Evolutionary conservation across 768 basidiomycete genomes (phyloP).

Genomic region (Mycena pura): DNA sequence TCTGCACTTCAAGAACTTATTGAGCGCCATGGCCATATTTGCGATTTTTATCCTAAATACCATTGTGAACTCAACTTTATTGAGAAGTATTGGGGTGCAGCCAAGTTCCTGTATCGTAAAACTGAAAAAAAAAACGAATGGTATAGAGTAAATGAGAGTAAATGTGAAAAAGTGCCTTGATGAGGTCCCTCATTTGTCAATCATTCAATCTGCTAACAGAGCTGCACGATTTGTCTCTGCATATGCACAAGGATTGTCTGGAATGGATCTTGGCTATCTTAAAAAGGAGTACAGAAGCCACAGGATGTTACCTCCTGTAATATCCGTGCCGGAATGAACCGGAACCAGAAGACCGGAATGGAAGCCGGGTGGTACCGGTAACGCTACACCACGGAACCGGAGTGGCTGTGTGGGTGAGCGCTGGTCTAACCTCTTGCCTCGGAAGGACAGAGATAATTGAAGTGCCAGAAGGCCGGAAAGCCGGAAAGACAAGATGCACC

Average conservation of each 20-base stretch:
- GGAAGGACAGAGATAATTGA: no score
- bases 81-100: slow-evolving; percentile 32
- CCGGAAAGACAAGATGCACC: no score
- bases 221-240: background rate
- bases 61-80: slow-evolving; percentile 30
- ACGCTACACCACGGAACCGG: no score
- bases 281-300: background rate
- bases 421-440: no score
- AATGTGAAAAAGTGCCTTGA: slow-evolving; percentile 1
- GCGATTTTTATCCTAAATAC: slow-evolving; percentile 47
- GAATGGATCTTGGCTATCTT: background rate
- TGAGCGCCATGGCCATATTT: slow-evolving; percentile 32
- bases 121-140: background rate
- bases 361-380: no score
- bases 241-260: background rate
- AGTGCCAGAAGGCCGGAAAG: no score
- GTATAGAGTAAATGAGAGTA: slow-evolving; percentile 1
- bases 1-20: slow-evolving; percentile 37
- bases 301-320: background rate
- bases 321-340: no score
- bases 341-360: no score
- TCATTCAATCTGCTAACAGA: background rate
- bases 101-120: slow-evolving; percentile 32
- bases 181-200: background rate
- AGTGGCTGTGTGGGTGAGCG: no score